phyloP scores from a whole-genome alignment of 2,329 filamentous ascomycete genomes.

The Aureobasidium melanogenum region DNA sequence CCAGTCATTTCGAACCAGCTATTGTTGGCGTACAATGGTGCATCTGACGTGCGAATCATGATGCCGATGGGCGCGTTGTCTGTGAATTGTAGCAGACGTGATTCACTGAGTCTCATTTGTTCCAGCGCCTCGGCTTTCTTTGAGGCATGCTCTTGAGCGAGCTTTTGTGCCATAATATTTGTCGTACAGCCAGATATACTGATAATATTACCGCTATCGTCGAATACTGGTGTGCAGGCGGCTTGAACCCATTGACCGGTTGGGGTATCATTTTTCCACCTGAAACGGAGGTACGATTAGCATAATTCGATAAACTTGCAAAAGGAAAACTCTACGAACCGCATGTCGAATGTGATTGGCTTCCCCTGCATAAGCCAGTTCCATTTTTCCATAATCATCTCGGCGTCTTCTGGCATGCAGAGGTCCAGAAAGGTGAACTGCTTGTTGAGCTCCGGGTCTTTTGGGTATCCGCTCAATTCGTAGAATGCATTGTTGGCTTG shows the following conservation, averaged over 20 bases:
- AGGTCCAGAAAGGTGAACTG: background rate
- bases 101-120: background rate
- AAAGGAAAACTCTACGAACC: too few species aligned
- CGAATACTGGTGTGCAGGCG: slow-evolving; percentile 17
- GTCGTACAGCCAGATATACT: slow-evolving; percentile 19
- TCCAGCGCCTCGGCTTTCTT: background rate
- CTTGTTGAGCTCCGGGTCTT: background rate
- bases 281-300: too few species aligned
- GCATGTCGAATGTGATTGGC: background rate
- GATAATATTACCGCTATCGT: slow-evolving; percentile 15
- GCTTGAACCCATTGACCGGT: slow-evolving; percentile 18
- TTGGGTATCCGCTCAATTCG: background rate
- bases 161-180: slow-evolving; percentile 14
- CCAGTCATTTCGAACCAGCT: background rate
- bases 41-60: background rate
- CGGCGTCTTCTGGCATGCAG: background rate
- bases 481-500: background rate
- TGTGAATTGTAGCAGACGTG: background rate
- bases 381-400: background rate
- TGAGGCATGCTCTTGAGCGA: background rate
- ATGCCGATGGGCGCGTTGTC: background rate
- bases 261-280: slow-evolving; percentile 8
- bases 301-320: too few species aligned
- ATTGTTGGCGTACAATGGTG: background rate
- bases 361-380: background rate